Evolutionary conservation across 768 basidiomycete genomes (phyloP).

Genomic region (Tricholoma sp.): DNA sequence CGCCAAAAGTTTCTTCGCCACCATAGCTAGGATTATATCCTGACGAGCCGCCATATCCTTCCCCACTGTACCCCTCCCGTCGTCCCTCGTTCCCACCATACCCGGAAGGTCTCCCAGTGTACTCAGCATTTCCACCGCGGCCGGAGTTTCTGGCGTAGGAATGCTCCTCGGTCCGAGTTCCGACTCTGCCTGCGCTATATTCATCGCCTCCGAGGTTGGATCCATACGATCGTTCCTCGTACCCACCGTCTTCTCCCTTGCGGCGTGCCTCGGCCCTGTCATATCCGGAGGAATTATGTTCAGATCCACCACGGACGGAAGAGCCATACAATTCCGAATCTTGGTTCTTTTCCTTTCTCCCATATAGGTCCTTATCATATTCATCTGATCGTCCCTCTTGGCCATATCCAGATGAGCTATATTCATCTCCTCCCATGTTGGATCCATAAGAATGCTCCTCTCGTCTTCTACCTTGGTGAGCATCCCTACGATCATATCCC

Average conservation of each 20-base stretch:
- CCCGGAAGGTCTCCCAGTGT: background rate
- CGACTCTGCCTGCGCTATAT: constrained; percentile 3
- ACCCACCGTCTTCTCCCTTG: constrained; percentile 11
- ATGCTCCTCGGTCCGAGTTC: constrained; percentile 4
- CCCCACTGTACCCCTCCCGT: constrained; percentile 16
- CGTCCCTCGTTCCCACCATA: constrained; percentile 14
- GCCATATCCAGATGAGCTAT: constrained; percentile 14
- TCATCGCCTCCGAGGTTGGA: constrained; percentile 9
- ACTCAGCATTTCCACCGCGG: too few species aligned
- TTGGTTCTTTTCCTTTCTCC: constrained; percentile 9
- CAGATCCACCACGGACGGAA: constrained; percentile 12
- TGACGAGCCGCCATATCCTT: constrained; percentile 11
- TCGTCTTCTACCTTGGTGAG: constrained; percentile 5
- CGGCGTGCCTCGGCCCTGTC: constrained; percentile 7
- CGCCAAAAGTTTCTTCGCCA: constrained; percentile 43
- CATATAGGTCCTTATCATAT: background rate
- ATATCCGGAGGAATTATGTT: constrained; percentile 13
- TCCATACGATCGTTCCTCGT: constrained; percentile 13
- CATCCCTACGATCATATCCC: background rate
- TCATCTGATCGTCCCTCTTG: constrained; percentile 5
- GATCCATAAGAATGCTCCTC: constrained; percentile 12
- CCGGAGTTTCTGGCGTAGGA: constrained; percentile 9
- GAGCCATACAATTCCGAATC: constrained; percentile 9
- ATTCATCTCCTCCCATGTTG: constrained; percentile 13
- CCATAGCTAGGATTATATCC: constrained; percentile 4